These are phyloP conservation scores for Euphrasia arctica DNA, from an alignment of 305 asterid genomes.

Conservation along the genomic window DNA sequence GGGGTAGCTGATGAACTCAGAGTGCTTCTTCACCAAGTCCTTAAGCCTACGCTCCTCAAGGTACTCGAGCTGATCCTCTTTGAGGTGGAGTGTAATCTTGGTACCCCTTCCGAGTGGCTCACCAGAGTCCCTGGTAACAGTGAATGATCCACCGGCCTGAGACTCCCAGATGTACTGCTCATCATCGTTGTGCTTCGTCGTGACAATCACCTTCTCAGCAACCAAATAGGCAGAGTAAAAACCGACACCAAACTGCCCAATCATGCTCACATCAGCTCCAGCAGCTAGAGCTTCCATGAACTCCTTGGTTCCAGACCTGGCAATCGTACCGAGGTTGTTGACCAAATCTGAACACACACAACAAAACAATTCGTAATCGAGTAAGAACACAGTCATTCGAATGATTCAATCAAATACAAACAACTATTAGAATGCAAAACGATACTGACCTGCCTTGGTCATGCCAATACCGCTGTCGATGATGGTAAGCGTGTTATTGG, in stretches of 20 bases:
- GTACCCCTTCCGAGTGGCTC: slow-evolving; percentile 37
- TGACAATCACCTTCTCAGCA: slow-evolving; percentile 82
- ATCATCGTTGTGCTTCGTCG: slow-evolving; percentile 80
- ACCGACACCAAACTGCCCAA: slow-evolving; percentile 92
- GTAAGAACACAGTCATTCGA: neutral
- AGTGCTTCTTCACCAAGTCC: slow-evolving; percentile 41
- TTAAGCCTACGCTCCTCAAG: slow-evolving; percentile 41
- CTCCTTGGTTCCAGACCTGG: slow-evolving; percentile 90
- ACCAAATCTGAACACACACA: slow-evolving; percentile 57
- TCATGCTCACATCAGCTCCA: slow-evolving; percentile 98
- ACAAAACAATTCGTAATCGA: neutral
- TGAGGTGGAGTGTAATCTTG: slow-evolving; percentile 32
- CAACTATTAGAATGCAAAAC: neutral
- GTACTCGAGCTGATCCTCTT: slow-evolving; percentile 43
- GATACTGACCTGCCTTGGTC: slow-evolving; percentile 38
- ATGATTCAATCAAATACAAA: neutral
- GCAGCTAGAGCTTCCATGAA: slow-evolving; percentile 91
- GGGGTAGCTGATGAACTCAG: slow-evolving; percentile 40
- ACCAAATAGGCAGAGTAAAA: slow-evolving; percentile 88
- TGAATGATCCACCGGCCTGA: slow-evolving; percentile 44
- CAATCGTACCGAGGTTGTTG: slow-evolving; percentile 89
- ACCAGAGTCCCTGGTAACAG: slow-evolving; percentile 36
- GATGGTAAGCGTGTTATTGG: slow-evolving; percentile 32
- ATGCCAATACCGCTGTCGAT: slow-evolving; percentile 41
- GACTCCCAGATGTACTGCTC: slow-evolving; percentile 92